Percentiles rank a stretch among this genome's conserved stretches.
phyloP scores from a whole-genome alignment of 305 asterid species.

The Fraxinus greggii region DNA sequence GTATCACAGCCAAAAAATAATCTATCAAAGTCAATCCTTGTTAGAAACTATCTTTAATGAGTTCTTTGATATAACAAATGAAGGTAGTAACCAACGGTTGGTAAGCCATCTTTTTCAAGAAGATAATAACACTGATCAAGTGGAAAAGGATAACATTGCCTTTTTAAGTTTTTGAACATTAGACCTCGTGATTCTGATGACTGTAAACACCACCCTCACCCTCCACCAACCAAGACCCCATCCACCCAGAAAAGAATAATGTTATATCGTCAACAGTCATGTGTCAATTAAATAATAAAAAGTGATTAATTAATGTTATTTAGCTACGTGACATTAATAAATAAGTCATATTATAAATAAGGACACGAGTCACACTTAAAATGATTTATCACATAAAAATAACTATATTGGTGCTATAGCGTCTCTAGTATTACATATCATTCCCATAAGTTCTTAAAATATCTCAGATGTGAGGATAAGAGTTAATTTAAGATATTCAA shows the following conservation, averaged over 20 bases:
- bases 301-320: background rate
- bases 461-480: background rate
- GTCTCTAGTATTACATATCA: too few relatives aligned
- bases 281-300: background rate
- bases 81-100: background rate
- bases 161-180: background rate
- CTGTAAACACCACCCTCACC: background rate
- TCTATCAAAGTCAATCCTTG: background rate
- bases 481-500: background rate
- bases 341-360: too few relatives aligned
- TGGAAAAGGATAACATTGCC: background rate
- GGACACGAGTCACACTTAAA: background rate
- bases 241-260: background rate
- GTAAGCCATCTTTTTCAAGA: background rate
- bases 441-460: background rate
- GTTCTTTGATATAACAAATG: background rate
- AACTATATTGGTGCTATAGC: too few relatives aligned
- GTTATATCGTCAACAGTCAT: background rate
- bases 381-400: background rate
- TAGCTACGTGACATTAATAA: background rate
- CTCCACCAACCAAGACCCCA: background rate
- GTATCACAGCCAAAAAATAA: background rate
- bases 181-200: background rate
- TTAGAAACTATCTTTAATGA: background rate
- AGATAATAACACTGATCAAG: background rate